phyloP scores from a whole-genome alignment of 345 rosid genomes.

The Pugionium cornutum region DNA sequence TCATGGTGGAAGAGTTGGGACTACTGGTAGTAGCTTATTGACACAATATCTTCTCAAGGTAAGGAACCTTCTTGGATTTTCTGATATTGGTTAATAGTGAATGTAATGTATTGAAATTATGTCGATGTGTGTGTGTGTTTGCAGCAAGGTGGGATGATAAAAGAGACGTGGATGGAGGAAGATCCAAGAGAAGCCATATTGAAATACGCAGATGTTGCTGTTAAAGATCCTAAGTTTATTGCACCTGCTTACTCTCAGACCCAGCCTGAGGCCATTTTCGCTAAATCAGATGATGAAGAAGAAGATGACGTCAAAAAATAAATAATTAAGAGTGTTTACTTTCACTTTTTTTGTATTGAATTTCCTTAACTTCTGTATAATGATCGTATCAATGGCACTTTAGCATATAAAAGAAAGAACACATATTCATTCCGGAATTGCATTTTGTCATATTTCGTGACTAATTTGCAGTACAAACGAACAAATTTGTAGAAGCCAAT shows the following conservation, averaged over 20 bases:
- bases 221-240: slow-evolving; percentile 84
- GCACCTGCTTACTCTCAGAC: slow-evolving; percentile 96
- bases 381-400: slow-evolving; percentile 10
- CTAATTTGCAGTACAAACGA: too few species aligned
- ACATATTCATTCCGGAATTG: not conserved
- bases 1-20: slow-evolving; percentile 89
- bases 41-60: slow-evolving; percentile 98
- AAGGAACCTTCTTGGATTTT: slow-evolving; percentile 11
- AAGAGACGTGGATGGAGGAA: slow-evolving; percentile 99
- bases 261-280: slow-evolving; percentile 86
- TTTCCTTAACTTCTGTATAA: slow-evolving; percentile 6
- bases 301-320: slow-evolving; percentile 45
- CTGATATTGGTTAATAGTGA: not conserved
- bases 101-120: not conserved
- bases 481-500: too few species aligned
- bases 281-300: slow-evolving; percentile 82
- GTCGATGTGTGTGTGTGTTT: slow-evolving; percentile 29
- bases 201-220: slow-evolving; percentile 90
- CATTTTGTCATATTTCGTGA: not conserved
- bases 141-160: slow-evolving; percentile 99
- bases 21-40: slow-evolving; percentile 82
- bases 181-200: slow-evolving; percentile 98
- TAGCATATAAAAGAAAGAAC: not conserved
- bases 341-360: not conserved
- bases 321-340: not conserved